A percentile compares a stretch with the other conserved stretches of the same genome.
Conservation (phyloP, 257 asterid genomes). For the Solanum okadae region DNA sequence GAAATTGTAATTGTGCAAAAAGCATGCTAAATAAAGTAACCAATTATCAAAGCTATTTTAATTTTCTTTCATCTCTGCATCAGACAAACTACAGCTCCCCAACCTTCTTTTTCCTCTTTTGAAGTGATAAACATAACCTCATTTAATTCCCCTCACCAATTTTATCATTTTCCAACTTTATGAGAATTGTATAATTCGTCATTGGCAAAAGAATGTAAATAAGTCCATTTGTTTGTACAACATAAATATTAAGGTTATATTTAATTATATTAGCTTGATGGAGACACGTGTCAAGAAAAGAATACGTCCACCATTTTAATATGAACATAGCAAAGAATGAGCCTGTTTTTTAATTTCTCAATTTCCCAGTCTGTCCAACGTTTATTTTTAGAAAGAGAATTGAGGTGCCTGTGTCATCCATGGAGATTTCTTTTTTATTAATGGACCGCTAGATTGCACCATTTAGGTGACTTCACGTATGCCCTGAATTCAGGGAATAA, state of each 20-base stretch:
- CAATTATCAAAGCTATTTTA: neutral
- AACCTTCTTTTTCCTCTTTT: neutral
- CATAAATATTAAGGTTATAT: no score
- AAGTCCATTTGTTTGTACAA: neutral
- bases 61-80: neutral
- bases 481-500: conserved; percentile 52
- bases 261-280: no score
- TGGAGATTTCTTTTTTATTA: neutral
- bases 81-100: neutral
- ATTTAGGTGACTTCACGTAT: conserved; percentile 39
- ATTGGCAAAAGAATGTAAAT: neutral
- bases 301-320: conserved; percentile 31
- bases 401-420: conserved; percentile 26
- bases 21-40: neutral
- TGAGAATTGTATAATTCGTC: neutral
- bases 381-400: conserved; percentile 22
- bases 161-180: neutral
- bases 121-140: neutral
- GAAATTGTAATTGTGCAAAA: neutral
- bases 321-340: neutral
- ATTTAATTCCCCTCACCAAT: neutral
- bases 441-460: conserved; percentile 48
- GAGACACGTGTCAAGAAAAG: conserved; percentile 34
- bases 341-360: neutral
- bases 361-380: conserved; percentile 26